Conservation (phyloP, 1,284 basidiomycete genomes). For the Heliocybe sulcata region DNA sequence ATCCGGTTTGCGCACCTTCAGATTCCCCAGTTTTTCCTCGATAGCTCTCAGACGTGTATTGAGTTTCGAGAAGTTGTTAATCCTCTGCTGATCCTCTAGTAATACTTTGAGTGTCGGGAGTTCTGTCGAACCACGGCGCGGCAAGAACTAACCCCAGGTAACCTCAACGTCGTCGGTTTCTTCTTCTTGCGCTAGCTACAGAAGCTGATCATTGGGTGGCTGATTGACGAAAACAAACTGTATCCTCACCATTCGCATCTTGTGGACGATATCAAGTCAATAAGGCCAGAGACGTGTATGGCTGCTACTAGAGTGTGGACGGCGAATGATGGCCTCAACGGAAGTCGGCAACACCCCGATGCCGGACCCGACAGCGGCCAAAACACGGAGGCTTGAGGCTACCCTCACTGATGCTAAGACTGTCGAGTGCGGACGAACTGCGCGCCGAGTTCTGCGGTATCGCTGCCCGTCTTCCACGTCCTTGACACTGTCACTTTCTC, state of each 20-base stretch:
- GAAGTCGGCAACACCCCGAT: background rate
- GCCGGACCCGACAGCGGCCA: too few relatives aligned
- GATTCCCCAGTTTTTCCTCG: conserved; percentile 62
- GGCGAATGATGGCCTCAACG: background rate
- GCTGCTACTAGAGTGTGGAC: background rate
- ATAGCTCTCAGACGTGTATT: conserved; percentile 74
- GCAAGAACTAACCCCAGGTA: conserved; percentile 70
- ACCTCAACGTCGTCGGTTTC: conserved; percentile 84
- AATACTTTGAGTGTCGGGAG: background rate
- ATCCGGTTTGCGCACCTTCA: conserved; percentile 48
- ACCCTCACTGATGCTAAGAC: too few relatives aligned
- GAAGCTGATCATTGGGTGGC: too few relatives aligned
- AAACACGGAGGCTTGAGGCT: too few relatives aligned
- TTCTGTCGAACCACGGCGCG: background rate
- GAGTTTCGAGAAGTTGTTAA: conserved; percentile 90
- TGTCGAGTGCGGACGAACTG: too few relatives aligned
- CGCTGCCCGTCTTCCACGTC: too few relatives aligned
- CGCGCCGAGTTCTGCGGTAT: too few relatives aligned
- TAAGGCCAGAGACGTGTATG: background rate
- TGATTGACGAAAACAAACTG: background rate
- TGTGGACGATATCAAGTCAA: conserved; percentile 13
- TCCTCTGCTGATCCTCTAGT: conserved; percentile 87
- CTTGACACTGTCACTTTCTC: too few relatives aligned
- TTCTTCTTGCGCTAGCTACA: conserved; percentile 67
- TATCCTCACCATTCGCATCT: background rate